phyloP scores from a whole-genome alignment of 1,284 basidiomycete genomes.

The Albatrellus sp. region DNA sequence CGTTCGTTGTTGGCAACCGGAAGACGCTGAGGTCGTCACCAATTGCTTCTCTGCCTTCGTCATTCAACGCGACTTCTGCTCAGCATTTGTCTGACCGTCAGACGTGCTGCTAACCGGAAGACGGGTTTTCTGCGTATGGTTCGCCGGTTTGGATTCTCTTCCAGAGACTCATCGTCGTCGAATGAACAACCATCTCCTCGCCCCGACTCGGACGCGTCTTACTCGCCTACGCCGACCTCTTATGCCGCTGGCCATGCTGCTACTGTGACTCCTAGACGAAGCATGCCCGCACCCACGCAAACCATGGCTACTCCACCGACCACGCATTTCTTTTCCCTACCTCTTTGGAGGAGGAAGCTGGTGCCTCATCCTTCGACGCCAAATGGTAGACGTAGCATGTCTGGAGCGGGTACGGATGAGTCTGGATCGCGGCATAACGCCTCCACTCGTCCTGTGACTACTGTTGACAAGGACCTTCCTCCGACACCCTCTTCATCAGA shows the following conservation, averaged over 20 bases:
- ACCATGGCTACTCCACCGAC: slow-evolving; percentile 38
- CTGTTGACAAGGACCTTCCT: slow-evolving; percentile 54
- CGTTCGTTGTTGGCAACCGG: too few species aligned
- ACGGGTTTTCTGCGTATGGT: slow-evolving; percentile 21
- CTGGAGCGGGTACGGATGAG: slow-evolving; percentile 13
- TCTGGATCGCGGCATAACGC: slow-evolving; percentile 17
- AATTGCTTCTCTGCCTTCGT: too few species aligned
- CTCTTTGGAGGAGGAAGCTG: slow-evolving; percentile 52
- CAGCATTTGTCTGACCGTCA: too few species aligned
- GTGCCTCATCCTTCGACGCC: slow-evolving; percentile 19
- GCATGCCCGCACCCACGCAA: slow-evolving; percentile 21
- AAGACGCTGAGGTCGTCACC: too few species aligned
- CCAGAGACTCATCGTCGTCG: slow-evolving; percentile 17
- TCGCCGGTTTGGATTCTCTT: slow-evolving; percentile 20
- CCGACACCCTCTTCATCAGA: slow-evolving; percentile 35
- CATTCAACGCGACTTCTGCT: too few species aligned
- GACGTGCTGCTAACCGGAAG: too few species aligned
- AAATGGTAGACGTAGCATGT: slow-evolving; percentile 9
- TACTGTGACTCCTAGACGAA: slow-evolving; percentile 15
- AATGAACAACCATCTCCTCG: slow-evolving; percentile 7
- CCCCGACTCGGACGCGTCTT: slow-evolving; percentile 13
- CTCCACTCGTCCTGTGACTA: slow-evolving; percentile 14
- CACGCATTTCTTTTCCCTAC: slow-evolving; percentile 53
- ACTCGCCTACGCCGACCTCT: slow-evolving; percentile 28
- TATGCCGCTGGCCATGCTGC: slow-evolving; percentile 24